A percentile compares a stretch with the other conserved stretches of the same genome.
Conservation (phyloP, 2,329 filamentous ascomycete species). For the Calonectria multiphialidica region DNA sequence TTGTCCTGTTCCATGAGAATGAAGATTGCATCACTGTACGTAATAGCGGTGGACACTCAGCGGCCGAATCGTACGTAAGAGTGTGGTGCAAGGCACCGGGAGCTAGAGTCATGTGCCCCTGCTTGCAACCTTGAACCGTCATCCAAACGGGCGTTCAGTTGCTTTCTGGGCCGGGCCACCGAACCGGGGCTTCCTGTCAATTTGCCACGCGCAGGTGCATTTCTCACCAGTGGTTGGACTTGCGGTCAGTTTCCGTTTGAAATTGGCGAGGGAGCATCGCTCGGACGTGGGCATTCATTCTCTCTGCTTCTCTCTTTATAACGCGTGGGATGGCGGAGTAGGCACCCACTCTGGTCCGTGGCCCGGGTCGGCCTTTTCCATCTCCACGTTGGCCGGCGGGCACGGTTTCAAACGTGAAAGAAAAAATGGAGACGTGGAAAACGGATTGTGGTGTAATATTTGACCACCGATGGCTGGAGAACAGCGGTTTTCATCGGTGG, state of each 20-base stretch:
- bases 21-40: slow-evolving; percentile 15
- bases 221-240: no score
- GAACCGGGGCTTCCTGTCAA: no score
- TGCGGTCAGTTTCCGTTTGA: slow-evolving; percentile 2
- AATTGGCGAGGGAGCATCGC: slow-evolving; percentile 12
- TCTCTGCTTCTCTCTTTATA: no score
- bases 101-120: slow-evolving; percentile 18
- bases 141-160: neutral
- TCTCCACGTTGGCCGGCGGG: slow-evolving; percentile 22
- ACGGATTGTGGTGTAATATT: neutral
- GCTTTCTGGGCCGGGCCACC: neutral
- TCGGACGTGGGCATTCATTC: slow-evolving; percentile 26
- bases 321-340: neutral
- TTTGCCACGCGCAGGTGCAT: no score
- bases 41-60: slow-evolving; percentile 20
- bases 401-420: slow-evolving; percentile 5
- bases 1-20: neutral
- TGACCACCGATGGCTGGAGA: neutral
- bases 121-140: neutral
- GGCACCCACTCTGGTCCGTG: slow-evolving; percentile 16
- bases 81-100: slow-evolving; percentile 7
- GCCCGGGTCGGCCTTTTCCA: slow-evolving; percentile 9
- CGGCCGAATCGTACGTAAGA: slow-evolving; percentile 28
- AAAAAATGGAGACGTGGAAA: neutral
- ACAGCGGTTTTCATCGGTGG: neutral